A percentile compares a stretch with the other conserved stretches of the same genome.
phyloP scores from a whole-genome alignment of 345 rosid genomes.

The Cardamine occulta region DNA sequence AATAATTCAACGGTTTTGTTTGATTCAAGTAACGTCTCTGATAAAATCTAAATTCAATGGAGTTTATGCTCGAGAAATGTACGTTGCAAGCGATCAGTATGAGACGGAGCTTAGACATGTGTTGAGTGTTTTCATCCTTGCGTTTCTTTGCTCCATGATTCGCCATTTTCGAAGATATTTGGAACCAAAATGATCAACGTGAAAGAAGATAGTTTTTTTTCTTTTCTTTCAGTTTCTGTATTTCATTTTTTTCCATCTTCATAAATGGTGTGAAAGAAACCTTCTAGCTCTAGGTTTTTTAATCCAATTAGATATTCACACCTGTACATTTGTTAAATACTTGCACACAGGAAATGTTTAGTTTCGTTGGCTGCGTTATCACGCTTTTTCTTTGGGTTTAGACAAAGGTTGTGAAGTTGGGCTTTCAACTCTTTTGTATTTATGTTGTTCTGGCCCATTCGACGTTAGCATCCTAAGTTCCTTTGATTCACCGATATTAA shows the following conservation, averaged over 20 bases:
- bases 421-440: not conserved
- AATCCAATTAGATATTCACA: not conserved
- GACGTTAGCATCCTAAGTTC: not conserved
- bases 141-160: constrained; percentile 97
- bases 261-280: constrained; percentile 2
- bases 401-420: not conserved
- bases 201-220: not conserved
- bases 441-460: not conserved
- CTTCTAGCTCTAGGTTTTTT: not conserved
- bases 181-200: not conserved
- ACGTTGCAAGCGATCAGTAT: constrained; percentile 79
- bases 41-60: not conserved
- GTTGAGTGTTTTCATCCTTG: constrained; percentile 82
- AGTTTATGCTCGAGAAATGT: constrained; percentile 18
- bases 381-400: not conserved
- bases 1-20: not conserved
- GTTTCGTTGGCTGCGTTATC: not conserved
- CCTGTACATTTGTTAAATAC: not conserved
- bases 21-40: not conserved
- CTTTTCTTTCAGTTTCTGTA: not conserved
- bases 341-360: not conserved
- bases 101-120: constrained; percentile 66
- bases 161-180: constrained; percentile 49
- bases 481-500: no score
- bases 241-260: not conserved